Conservation (phyloP, 768 basidiomycete genomes). For the Termitomyces sp. region DNA sequence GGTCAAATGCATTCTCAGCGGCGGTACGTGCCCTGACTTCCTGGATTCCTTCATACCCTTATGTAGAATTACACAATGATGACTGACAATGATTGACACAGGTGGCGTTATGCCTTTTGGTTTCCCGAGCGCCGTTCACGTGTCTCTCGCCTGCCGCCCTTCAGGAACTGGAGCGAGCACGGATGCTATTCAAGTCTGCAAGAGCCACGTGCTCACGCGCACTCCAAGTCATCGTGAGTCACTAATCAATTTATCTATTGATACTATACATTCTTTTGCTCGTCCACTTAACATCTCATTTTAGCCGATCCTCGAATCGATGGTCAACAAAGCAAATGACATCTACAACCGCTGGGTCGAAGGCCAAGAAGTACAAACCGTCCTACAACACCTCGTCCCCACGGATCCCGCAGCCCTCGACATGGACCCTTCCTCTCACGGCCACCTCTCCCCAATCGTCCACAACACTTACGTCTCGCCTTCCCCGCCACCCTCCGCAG, state of each 20-base stretch:
- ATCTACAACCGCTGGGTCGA: constrained; percentile 43
- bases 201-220: constrained; percentile 42
- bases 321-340: constrained; percentile 47
- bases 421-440: constrained; percentile 8
- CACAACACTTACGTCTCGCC: constrained; percentile 14
- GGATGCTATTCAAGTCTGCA: constrained; percentile 39
- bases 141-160: constrained; percentile 59
- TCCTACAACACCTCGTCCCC: constrained; percentile 26
- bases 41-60: not conserved
- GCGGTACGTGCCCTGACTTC: constrained; percentile 29
- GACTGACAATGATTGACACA: constrained; percentile 16
- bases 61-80: not conserved
- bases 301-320: constrained; percentile 43
- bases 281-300: not conserved
- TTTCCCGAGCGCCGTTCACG: constrained; percentile 64
- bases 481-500: constrained; percentile 20
- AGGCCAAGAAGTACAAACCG: constrained; percentile 38
- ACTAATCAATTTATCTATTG: not conserved
- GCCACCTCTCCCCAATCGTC: constrained; percentile 6
- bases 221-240: constrained; percentile 39
- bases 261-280: not conserved
- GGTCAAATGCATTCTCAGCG: constrained; percentile 51
- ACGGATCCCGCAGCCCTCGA: constrained; percentile 16
- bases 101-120: constrained; percentile 48
- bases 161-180: constrained; percentile 51